Evolutionary conservation across 768 basidiomycete genomes (phyloP).

Genomic region (Cystobasidium tubakii): DNA sequence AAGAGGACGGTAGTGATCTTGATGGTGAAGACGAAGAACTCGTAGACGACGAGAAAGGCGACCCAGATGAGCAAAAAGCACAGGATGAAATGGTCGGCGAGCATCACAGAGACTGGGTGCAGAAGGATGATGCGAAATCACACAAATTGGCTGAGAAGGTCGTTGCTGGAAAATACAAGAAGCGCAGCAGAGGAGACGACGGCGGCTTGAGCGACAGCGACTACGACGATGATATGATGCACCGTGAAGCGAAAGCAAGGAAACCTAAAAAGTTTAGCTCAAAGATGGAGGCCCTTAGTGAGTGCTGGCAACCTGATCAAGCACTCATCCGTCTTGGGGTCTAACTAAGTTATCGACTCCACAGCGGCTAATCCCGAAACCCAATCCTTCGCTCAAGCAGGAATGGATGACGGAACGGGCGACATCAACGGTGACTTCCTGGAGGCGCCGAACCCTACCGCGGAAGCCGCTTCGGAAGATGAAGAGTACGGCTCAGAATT

Average conservation of each 20-base stretch:
- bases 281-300: conserved; percentile 11
- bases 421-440: not conserved
- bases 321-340: too few species aligned
- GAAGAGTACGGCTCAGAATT: conserved; percentile 22
- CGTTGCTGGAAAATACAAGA: conserved; percentile 4
- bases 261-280: conserved; percentile 21
- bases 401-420: conserved; percentile 10
- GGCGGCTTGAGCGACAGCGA: conserved; percentile 19
- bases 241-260: conserved; percentile 6
- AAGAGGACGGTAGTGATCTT: conserved; percentile 22
- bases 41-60: conserved; percentile 29
- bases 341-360: not conserved
- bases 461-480: conserved; percentile 13
- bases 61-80: not conserved
- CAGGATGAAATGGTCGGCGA: conserved; percentile 18
- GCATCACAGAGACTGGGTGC: conserved; percentile 7
- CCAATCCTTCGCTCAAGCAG: conserved; percentile 8
- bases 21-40: conserved; percentile 18
- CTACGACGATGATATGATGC: conserved; percentile 26
- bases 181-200: not conserved
- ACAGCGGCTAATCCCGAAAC: conserved; percentile 20
- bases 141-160: conserved; percentile 21
- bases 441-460: not conserved
- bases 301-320: not conserved
- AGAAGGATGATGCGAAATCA: conserved; percentile 6